A percentile compares a stretch with the other conserved stretches of the same genome.
These are phyloP conservation scores for Clavariopsis aquatica DNA, from an alignment of 495 filamentous ascomycete genomes.

Conservation along the genomic window DNA sequence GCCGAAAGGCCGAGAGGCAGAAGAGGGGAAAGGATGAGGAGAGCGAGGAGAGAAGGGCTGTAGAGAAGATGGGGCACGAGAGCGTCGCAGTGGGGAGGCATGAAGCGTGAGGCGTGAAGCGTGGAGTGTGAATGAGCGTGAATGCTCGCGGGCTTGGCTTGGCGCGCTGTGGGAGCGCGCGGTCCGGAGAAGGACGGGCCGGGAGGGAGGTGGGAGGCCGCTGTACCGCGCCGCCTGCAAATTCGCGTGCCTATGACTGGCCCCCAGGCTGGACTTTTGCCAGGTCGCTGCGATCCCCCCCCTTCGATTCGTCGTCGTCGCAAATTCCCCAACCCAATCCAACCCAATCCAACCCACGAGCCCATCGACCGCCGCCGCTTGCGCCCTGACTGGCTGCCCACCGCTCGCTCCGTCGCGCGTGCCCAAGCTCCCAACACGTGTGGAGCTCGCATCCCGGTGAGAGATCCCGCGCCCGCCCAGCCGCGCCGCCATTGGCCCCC, in stretches of 20 bases:
- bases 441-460: slow-evolving; percentile 20
- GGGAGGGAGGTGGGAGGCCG: neutral
- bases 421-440: slow-evolving; percentile 15
- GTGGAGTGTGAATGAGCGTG: too few species aligned
- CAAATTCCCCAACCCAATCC: slow-evolving; percentile 11
- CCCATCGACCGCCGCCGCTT: slow-evolving; percentile 11
- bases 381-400: slow-evolving; percentile 27
- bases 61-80: too few species aligned
- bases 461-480: slow-evolving; percentile 25
- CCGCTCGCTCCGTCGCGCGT: neutral
- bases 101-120: neutral
- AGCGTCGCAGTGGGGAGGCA: too few species aligned
- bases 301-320: slow-evolving; percentile 18
- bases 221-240: neutral
- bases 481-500: slow-evolving; percentile 18
- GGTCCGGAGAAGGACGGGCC: neutral
- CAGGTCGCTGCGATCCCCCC: neutral
- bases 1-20: too few species aligned
- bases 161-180: too few species aligned
- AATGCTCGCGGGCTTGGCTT: too few species aligned
- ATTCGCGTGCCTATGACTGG: slow-evolving; percentile 5
- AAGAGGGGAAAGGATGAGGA: too few species aligned
- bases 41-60: too few species aligned
- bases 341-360: neutral
- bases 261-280: neutral